Base-by-base conservation (phyloP, 2,329 filamentous ascomycete species). In the Colletotrichum scovillei region DNA sequence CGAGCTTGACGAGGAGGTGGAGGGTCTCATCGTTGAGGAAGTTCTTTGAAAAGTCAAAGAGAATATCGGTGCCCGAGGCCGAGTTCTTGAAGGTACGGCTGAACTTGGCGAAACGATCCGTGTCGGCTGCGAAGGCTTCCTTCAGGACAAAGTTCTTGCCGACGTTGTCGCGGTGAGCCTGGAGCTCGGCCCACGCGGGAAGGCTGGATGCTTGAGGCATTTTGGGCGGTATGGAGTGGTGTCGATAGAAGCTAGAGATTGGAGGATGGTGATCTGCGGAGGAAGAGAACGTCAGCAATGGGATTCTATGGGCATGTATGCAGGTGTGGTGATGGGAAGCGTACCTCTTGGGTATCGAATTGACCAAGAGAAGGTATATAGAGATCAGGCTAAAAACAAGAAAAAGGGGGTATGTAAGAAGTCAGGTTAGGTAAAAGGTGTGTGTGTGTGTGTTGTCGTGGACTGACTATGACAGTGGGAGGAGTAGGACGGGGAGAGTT, bases 41-140 rank as follows among this genome's bases (percentile, higher is more conserved):
- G 91, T 99, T 99, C 92, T 99, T 99, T 88, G 93, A 97, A 87
- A 98, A 99, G 86, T 99, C 97, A 85, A 98, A 99, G 76, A 99
- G 91, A 80, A 97, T 97, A 77, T 98, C 95, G 78, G 91, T 92
- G 80, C 89, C 89, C 80, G 97, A 94, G 77, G 93, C 92, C 66
- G 90, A 84, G 84, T 94, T 95, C 35, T 92, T 88, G 85, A 97
- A 95, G 80, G 90, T 94, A 83, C 92, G 94, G 82, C 92, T 94
- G 88, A 98, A 95, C 86, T 97, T 97, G 80, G 92, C 86, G 88
- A 98, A 98, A 76, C 97, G 95, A 81, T 93, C 83, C 63, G 95
- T 92, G 83, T 99, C 95, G 78, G 94, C 92, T 80, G 94, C 89
- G 85, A 98, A 99, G 82, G 94, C 94, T 77, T 97, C 93, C 87